Percentiles rank a stretch among this genome's conserved stretches.
phyloP scores from a whole-genome alignment of 2,329 filamentous ascomycete genomes.

The Cordyceps farinosa region DNA sequence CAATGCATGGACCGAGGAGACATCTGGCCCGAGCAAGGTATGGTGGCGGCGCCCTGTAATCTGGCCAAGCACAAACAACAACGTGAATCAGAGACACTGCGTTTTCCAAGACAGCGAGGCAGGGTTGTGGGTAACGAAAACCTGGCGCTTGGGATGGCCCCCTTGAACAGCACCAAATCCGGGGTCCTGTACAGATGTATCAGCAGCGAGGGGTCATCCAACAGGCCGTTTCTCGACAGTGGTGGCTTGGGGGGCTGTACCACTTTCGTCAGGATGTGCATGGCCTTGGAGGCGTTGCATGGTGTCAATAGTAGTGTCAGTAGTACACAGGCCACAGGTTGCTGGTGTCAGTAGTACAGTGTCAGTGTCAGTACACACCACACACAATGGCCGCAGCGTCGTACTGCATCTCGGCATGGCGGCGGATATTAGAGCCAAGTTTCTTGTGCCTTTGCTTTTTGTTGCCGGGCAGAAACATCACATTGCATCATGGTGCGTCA shows the following conservation, averaged over 20 bases:
- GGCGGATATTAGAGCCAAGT: constrained; percentile 1
- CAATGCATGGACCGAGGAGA: background rate
- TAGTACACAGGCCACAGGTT: background rate
- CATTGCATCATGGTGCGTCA: constrained; percentile 9
- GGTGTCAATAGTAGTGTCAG: background rate
- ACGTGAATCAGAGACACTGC: constrained; percentile 11
- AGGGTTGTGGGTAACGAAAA: background rate
- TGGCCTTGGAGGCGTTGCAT: too few species aligned
- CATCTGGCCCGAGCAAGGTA: background rate
- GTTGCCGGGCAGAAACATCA: background rate
- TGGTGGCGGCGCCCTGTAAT: too few species aligned
- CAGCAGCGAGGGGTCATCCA: too few species aligned
- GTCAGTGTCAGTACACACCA: too few species aligned
- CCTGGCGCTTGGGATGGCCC: background rate
- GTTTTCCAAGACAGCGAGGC: background rate
- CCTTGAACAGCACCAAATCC: too few species aligned
- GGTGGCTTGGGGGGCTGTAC: background rate
- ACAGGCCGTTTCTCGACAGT: background rate
- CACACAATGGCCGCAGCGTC: background rate
- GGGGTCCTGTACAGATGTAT: background rate
- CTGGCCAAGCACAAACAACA: background rate
- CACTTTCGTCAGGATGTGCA: constrained; percentile 2
- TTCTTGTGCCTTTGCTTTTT: background rate
- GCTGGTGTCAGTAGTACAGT: too few species aligned
- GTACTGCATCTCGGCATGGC: constrained; percentile 7